Evolutionary conservation across 441 rosid genomes (phyloP).

Genomic region (Populus hybrid): DNA sequence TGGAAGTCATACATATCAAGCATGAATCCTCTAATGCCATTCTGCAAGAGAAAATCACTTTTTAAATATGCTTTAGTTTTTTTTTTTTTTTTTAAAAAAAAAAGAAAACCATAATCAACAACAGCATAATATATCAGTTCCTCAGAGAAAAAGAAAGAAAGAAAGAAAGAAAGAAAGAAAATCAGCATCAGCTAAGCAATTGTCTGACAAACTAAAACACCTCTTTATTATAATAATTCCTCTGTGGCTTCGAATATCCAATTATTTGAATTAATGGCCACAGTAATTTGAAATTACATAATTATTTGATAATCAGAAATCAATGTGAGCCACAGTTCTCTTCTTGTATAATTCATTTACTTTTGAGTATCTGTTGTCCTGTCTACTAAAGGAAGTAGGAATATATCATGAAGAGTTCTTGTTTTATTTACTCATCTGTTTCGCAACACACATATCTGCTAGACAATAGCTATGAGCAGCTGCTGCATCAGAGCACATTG

Average conservation of each 20-base stretch:
- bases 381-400: too few species aligned
- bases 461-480: background rate
- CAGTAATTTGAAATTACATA: background rate
- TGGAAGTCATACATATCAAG: constrained; percentile 83
- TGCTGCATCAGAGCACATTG: background rate
- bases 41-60: constrained; percentile 37
- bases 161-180: background rate
- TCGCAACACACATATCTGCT: too few species aligned
- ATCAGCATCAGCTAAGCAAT: background rate
- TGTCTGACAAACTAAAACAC: background rate
- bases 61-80: background rate
- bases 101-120: too few species aligned
- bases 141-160: background rate
- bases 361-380: too few species aligned
- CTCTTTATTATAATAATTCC: background rate
- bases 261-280: background rate
- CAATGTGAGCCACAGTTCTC: too few species aligned
- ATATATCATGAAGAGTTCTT: too few species aligned
- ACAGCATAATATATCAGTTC: background rate
- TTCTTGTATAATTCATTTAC: too few species aligned
- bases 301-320: too few species aligned
- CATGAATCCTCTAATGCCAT: constrained; percentile 95
- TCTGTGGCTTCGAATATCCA: background rate
- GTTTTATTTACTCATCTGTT: too few species aligned
- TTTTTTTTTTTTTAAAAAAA: too few species aligned